A percentile compares a stretch with the other conserved stretches of the same genome.
Conservation (phyloP, 768 basidiomycete species). For the Xerocomellus chrysenteron region DNA sequence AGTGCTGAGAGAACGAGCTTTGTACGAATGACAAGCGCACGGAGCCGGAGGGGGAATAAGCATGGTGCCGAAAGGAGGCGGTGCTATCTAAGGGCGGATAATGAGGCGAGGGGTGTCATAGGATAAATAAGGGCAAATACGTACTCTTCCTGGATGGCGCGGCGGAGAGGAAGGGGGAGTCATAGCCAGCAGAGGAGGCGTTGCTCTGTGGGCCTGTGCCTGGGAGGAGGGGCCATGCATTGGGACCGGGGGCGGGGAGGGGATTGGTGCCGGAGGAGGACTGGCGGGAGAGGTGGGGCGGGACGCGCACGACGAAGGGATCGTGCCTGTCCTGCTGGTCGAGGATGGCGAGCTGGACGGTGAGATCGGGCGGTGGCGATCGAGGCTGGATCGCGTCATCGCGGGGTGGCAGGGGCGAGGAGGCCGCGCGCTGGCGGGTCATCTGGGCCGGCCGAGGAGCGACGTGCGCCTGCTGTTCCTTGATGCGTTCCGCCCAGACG, state of each 20-base stretch:
- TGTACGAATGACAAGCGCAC: conserved; percentile 35
- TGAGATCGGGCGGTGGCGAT: conserved; percentile 19
- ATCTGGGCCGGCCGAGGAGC: conserved; percentile 15
- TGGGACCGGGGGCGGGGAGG: conserved; percentile 18
- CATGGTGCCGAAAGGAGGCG: conserved; percentile 30
- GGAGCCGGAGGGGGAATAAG: conserved; percentile 32
- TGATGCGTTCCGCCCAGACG: conserved; percentile 44
- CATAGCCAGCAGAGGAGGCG: conserved; percentile 39
- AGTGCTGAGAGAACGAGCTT: conserved; percentile 31
- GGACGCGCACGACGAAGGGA: conserved; percentile 45
- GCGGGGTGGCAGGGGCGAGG: conserved; percentile 10
- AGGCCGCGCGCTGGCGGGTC: conserved; percentile 10
- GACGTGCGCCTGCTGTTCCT: conserved; percentile 37
- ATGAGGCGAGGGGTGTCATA: conserved; percentile 6
- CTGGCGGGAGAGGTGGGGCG: conserved; percentile 33
- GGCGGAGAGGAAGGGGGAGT: conserved; percentile 27
- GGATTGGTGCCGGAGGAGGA: conserved; percentile 26
- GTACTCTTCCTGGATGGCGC: conserved; percentile 37
- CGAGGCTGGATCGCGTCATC: conserved; percentile 19
- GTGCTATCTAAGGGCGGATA: conserved; percentile 22
- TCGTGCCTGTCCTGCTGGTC: conserved; percentile 36
- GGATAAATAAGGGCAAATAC: conserved; percentile 26
- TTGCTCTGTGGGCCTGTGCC: conserved; percentile 23
- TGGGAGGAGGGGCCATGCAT: conserved; percentile 21
- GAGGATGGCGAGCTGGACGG: conserved; percentile 22